Evolutionary conservation across 2,329 filamentous ascomycete species (phyloP).

Genomic region (Neocucurbitaria cava): DNA sequence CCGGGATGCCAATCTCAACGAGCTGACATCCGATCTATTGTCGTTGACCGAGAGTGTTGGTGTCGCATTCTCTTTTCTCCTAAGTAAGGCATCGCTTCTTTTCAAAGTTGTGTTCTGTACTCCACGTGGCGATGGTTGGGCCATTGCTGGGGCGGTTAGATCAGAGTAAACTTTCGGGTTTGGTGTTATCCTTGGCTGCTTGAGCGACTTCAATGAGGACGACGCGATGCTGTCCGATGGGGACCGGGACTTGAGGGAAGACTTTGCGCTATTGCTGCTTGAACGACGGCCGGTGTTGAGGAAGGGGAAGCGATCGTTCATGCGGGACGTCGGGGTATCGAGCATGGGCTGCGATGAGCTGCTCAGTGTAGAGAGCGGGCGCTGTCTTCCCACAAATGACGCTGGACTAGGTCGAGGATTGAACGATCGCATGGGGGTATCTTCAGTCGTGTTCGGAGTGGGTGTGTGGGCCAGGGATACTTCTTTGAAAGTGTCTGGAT

Average conservation of each 20-base stretch:
- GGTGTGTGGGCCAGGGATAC: background rate
- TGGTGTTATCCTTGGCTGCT: slow-evolving; percentile 16
- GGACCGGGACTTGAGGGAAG: slow-evolving; percentile 21
- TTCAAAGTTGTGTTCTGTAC: slow-evolving; percentile 11
- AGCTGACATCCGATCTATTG: slow-evolving; percentile 4
- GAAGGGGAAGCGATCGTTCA: slow-evolving; percentile 56
- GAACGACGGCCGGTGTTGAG: slow-evolving; percentile 45
- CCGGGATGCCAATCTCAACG: slow-evolving; percentile 3
- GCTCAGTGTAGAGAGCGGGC: slow-evolving; percentile 7
- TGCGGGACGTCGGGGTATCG: slow-evolving; percentile 40
- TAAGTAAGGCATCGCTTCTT: slow-evolving; percentile 10
- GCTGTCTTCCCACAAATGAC: background rate
- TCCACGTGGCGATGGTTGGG: slow-evolving; percentile 8
- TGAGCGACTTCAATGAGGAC: slow-evolving; percentile 15
- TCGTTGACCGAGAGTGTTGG: slow-evolving; percentile 5
- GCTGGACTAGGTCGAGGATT: background rate
- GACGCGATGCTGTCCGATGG: slow-evolving; percentile 22
- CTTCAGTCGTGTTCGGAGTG: background rate
- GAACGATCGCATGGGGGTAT: background rate
- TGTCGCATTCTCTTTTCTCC: slow-evolving; percentile 34
- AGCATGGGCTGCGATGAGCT: slow-evolving; percentile 7
- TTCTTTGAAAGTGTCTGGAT: slow-evolving; percentile 8
- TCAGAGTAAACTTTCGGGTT: slow-evolving; percentile 27
- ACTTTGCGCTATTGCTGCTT: slow-evolving; percentile 34
- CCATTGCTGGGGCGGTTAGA: slow-evolving; percentile 17